These are phyloP conservation scores for Yarrowia yakushimensis DNA, from an alignment of 805 yeast species.

Conservation along the genomic window DNA sequence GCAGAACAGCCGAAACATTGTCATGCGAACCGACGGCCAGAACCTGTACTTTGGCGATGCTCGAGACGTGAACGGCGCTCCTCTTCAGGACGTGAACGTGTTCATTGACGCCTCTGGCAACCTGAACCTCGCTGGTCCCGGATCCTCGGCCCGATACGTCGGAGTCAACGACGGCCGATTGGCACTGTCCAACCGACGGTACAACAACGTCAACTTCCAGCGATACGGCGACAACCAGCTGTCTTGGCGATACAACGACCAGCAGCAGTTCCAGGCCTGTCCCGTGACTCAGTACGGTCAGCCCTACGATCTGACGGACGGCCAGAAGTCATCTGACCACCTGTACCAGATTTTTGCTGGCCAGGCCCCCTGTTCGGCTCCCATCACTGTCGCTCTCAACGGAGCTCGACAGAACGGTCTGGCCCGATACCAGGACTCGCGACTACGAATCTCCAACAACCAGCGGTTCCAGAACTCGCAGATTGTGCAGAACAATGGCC, in stretches of 20 bases:
- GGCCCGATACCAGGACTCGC: constrained; percentile 15
- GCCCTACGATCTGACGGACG: background rate
- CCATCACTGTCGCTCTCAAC: constrained; percentile 1
- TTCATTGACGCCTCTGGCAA: background rate
- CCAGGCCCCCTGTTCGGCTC: background rate
- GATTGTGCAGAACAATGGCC: constrained; percentile 6
- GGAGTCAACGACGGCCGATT: constrained; percentile 13
- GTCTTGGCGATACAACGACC: constrained; percentile 13
- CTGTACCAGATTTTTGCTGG: constrained; percentile 14
- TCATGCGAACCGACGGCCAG: constrained; percentile 19
- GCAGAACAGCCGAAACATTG: constrained; percentile 7
- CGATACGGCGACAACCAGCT: constrained; percentile 2
- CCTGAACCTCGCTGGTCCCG: constrained; percentile 15
- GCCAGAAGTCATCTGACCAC: background rate
- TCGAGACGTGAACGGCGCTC: constrained; percentile 3
- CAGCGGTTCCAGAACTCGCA: constrained; percentile 6
- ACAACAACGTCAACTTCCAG: constrained; percentile 9
- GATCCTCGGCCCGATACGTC: constrained; percentile 12
- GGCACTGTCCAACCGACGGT: constrained; percentile 5
- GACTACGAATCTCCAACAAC: constrained; percentile 6
- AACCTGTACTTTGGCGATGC: constrained; percentile 15
- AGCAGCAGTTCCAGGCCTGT: constrained; percentile 18
- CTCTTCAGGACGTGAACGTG: constrained; percentile 1
- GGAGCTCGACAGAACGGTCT: constrained; percentile 10
- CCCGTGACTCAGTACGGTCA: constrained; percentile 13